Evolutionary conservation across 768 basidiomycete genomes (phyloP).

Genomic region (Termitomyces sp.): DNA sequence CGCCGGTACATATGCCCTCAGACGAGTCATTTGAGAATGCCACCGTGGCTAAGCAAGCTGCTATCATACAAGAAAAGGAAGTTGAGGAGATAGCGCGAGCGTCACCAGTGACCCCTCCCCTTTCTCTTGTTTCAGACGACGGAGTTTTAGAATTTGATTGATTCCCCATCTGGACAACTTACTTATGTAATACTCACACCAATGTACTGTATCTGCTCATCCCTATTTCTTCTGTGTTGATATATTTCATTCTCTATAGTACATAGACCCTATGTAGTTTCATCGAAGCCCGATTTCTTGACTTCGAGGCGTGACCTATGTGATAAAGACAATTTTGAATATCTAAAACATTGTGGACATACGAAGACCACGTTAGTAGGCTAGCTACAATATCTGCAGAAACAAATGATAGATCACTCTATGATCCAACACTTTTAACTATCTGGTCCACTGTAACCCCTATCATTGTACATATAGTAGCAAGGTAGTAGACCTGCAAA

Average conservation of each 20-base stretch:
- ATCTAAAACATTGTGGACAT: neutral
- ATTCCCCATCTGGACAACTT: neutral
- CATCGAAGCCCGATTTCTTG: neutral
- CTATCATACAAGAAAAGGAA: slow-evolving; percentile 54
- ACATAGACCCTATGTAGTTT: neutral
- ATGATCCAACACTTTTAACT: slow-evolving; percentile 50
- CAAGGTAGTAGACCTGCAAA: slow-evolving; percentile 28
- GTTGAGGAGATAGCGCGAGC: slow-evolving; percentile 46
- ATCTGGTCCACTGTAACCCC: slow-evolving; percentile 24
- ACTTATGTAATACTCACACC: neutral
- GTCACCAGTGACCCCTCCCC: slow-evolving; percentile 42
- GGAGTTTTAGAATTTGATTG: slow-evolving; percentile 1
- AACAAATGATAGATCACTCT: slow-evolving; percentile 30
- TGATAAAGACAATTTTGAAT: neutral
- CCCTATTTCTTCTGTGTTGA: neutral
- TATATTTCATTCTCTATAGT: neutral
- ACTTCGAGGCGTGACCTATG: too few species aligned
- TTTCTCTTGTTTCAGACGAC: slow-evolving; percentile 17
- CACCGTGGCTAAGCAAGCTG: slow-evolving; percentile 49
- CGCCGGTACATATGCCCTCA: slow-evolving; percentile 37
- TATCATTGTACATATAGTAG: slow-evolving; percentile 26
- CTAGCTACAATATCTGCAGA: neutral
- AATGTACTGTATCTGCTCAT: neutral
- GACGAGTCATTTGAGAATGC: slow-evolving; percentile 47
- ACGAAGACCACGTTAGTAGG: neutral